A percentile compares a stretch with the other conserved stretches of the same genome.
These are phyloP conservation scores for Pinus albicaulis DNA, from an alignment of 75 land plant genomes.

Conservation along the genomic window DNA sequence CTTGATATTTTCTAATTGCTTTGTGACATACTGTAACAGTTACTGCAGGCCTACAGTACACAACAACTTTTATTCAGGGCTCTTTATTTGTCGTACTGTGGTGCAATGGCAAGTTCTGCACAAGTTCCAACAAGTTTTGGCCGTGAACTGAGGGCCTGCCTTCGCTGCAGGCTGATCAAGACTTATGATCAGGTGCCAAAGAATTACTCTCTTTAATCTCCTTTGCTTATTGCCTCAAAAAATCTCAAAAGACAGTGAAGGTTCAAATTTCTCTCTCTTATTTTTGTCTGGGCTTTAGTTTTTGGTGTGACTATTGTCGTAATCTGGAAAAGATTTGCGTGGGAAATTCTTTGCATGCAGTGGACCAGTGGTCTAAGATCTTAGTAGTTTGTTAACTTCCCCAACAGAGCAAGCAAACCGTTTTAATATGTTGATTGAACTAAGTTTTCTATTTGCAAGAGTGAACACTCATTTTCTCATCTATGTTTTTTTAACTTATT, in stretches of 20 bases:
- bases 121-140: conserved; percentile 96
- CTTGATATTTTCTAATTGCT: too few species aligned
- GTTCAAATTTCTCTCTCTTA: not conserved
- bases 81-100: too few species aligned
- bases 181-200: conserved; percentile 84
- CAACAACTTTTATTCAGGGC: too few species aligned
- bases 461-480: not conserved
- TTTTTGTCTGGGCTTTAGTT: not conserved
- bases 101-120: conserved; percentile 30
- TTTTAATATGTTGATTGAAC: not conserved
- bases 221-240: not conserved
- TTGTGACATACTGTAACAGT: too few species aligned
- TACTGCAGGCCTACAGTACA: too few species aligned
- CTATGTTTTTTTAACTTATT: conserved; percentile 2
- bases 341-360: not conserved
- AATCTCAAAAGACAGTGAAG: not conserved
- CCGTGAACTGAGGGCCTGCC: conserved; percentile 86
- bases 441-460: not conserved
- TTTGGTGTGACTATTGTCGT: not conserved
- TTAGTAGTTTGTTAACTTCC: not conserved
- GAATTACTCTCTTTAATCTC: not conserved
- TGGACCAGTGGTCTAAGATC: not conserved
- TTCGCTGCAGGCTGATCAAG: conserved; percentile 92
- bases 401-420: not conserved
- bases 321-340: not conserved